Base-by-base conservation (phyloP, 1,284 basidiomycete species). In the Ustilago hordei region DNA sequence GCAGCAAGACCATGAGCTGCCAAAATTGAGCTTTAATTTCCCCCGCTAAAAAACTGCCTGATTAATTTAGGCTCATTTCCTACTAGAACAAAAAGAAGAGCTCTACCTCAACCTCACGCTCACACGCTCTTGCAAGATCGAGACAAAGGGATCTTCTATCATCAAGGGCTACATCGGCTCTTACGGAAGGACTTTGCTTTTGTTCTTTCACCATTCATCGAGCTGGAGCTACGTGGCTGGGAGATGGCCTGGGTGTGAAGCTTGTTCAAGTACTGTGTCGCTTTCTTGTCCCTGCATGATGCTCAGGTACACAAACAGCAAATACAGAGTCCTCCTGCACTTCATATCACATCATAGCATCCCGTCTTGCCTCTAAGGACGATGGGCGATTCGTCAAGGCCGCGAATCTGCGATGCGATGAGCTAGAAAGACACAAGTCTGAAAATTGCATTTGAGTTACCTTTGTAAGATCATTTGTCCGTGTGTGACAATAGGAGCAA, bases 241-340 rank as follows among this genome's bases (percentile, higher is more conserved):
- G 11, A 5, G 13, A 12, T 41, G 23, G 23, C 23, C 23, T 41
- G 15, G 39, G 13, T 41, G 39, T 41, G 39, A 17, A 41, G 15
- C 36, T 38, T 8, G 36, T 9, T 38, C 2, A 13, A 38, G 8
- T 28, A 28, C 23, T 28, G 3, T 13, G 36, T 38, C 36, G 36
- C 36, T 31, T 23, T 19, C n/a, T 50, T 13, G 50, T 31, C 19
- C 31, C 8, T 54, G 32, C 52, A 36, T 36, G 8, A 15, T n/a
- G 52, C 52, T 35, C 34, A 36, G 52, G 15, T n/a, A 54, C 34
- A 35, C 52, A 19, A 54, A 36, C 31, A 54, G 31, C 35, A 19
- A 36, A 54, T n/a, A 35, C 31, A 19, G 43, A 45, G 17, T 15
- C n/a, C 8, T 45, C 43, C n/a, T 45, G 17, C 17, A 45, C 13